A percentile compares a stretch with the other conserved stretches of the same genome.
phyloP scores from a whole-genome alignment of 140 eudicot genomes.

The Oenanthe javanica region DNA sequence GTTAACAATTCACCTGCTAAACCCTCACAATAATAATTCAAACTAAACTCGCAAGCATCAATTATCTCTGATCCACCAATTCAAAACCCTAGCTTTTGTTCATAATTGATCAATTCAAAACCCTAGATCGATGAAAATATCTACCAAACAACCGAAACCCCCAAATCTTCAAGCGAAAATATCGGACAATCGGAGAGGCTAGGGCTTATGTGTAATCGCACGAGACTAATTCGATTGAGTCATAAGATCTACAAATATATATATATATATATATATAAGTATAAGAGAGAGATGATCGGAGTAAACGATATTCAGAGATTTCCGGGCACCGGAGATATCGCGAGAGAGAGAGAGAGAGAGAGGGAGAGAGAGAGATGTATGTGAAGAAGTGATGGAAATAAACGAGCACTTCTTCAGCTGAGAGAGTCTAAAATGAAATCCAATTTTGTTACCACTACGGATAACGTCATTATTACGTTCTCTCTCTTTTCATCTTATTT shows the following conservation, averaged over 20 bases:
- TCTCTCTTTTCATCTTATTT: not conserved
- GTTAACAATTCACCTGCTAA: slow-evolving; percentile 25
- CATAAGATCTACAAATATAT: not conserved
- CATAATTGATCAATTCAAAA: slow-evolving; percentile 11
- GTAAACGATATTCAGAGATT: not conserved
- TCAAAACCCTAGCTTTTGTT: slow-evolving; percentile 17
- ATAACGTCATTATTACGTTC: not conserved
- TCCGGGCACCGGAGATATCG: not conserved
- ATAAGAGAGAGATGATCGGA: not conserved
- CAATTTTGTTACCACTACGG: not conserved
- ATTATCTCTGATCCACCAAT: slow-evolving; percentile 11
- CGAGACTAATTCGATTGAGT: not conserved
- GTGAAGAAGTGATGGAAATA: not conserved
- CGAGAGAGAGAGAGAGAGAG: not conserved
- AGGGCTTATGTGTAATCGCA: not conserved
- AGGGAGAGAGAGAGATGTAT: not conserved
- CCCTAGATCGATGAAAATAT: slow-evolving; percentile 21
- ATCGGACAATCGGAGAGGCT: too few species aligned
- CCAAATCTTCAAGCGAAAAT: not conserved
- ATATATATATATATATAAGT: not conserved
- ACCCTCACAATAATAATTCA: slow-evolving; percentile 2
- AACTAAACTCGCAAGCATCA: slow-evolving; percentile 16
- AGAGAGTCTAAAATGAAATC: not conserved
- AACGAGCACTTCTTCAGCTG: not conserved
- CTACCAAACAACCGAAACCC: slow-evolving; percentile 15